A percentile compares a stretch with the other conserved stretches of the same genome.
Evolutionary conservation across 208 protist species (phyloP).

Genomic region (Herpetomonas muscarum): DNA sequence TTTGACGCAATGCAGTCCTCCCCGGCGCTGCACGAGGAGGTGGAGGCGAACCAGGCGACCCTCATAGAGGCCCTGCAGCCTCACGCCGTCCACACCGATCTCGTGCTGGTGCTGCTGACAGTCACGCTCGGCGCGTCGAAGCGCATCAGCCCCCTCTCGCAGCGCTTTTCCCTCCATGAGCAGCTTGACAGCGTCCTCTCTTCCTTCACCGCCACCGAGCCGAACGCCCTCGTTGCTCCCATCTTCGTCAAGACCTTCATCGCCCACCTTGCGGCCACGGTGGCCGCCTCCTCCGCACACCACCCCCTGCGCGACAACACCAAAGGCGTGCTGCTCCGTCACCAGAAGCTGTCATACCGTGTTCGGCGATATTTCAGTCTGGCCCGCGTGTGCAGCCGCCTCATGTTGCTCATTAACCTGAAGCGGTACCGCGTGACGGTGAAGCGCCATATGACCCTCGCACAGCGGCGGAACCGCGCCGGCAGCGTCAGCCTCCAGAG

Average conservation of each 20-base stretch:
- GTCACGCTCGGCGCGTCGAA: conserved; percentile 43
- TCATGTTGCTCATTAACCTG: conserved; percentile 59
- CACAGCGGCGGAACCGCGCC: background rate
- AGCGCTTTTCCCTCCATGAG: conserved; percentile 40
- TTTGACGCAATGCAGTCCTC: conserved; percentile 60
- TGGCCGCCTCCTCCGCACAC: conserved; percentile 21
- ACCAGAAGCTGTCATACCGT: conserved; percentile 36
- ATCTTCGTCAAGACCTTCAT: conserved; percentile 66
- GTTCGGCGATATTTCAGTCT: conserved; percentile 45
- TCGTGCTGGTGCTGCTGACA: conserved; percentile 62
- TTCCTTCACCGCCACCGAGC: conserved; percentile 28
- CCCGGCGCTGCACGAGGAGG: conserved; percentile 39
- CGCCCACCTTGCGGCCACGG: conserved; percentile 36
- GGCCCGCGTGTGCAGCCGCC: conserved; percentile 44
- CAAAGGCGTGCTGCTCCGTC: conserved; percentile 30
- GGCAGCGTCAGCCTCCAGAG: no score
- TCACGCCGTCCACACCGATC: conserved; percentile 64
- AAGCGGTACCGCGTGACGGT: conserved; percentile 35
- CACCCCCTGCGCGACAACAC: conserved; percentile 10
- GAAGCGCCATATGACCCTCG: background rate
- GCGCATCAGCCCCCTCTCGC: conserved; percentile 56
- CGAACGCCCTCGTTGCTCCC: conserved; percentile 48
- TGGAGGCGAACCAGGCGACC: conserved; percentile 40
- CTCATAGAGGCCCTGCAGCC: conserved; percentile 54
- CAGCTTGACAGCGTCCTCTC: conserved; percentile 62